A percentile compares a stretch with the other conserved stretches of the same genome.
phyloP scores from a whole-genome alignment of 495 filamentous ascomycete genomes.

The Xylaria curta region DNA sequence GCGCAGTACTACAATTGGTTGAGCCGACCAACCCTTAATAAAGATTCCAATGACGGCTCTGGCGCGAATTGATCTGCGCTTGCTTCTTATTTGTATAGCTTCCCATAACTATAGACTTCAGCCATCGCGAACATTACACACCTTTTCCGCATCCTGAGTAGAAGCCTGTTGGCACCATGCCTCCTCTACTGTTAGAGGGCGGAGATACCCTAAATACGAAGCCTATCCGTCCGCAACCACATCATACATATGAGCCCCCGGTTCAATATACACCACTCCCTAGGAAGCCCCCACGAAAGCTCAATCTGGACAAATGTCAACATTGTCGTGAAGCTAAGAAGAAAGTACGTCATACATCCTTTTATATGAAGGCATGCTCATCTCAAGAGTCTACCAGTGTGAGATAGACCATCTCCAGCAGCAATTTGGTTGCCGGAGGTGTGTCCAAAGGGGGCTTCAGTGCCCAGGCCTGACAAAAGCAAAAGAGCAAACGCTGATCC shows the following conservation, averaged over 20 bases:
- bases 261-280: not conserved
- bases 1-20: not conserved
- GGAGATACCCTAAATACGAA: not conserved
- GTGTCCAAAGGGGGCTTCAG: not conserved
- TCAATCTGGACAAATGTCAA: not conserved
- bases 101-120: not conserved
- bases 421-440: not conserved
- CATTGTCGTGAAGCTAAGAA: not conserved
- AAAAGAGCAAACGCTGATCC: not conserved
- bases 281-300: not conserved
- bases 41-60: not conserved
- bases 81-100: not conserved
- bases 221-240: not conserved
- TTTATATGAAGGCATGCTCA: not conserved
- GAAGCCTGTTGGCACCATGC: not conserved
- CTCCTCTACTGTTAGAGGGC: no score
- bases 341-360: not conserved
- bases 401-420: not conserved
- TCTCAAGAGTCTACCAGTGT: not conserved
- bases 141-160: not conserved
- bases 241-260: not conserved
- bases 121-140: not conserved
- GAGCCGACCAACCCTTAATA: not conserved
- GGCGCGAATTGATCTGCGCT: no score
- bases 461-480: not conserved